Base-by-base conservation (phyloP, 441 rosid genomes). In the Manihot esculenta region DNA sequence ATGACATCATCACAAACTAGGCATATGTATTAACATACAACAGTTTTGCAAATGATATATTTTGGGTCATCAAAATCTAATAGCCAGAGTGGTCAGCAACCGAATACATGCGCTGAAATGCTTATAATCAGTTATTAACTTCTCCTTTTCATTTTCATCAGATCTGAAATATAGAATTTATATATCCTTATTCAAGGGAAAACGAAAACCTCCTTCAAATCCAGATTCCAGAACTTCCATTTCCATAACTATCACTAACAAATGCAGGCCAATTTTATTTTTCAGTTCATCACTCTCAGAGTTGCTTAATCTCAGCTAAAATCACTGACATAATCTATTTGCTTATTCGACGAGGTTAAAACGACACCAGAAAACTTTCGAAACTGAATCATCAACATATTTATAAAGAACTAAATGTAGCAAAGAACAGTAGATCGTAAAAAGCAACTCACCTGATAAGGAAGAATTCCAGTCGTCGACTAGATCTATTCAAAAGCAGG, bases 401-500 rank as follows among this genome's bases (percentile, higher is more conserved):
- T n/a, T 62, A 49, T 27, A 38, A 38, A 49, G 63, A 57, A 35
- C 47, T 48, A 65, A 49, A 18, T 21, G n/a, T 5, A 48, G 14
- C 4, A 35, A 53, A 35, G 49, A 64, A 8, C 30, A 18, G 17
- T 11, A 10, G 13, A 62, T n/a, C 42, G 14, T 14, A 33, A 48
- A n/a, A 5, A 50, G 74, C 14, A 24, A 49, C 66, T 65, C 20
- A 47, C 60, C 70, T 24, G 54, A 50, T 38, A 38, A 5, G 61
- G 10, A 13, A 2, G 63, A 68, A 21, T 35, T 51, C n/a, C 24
- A 49, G 38, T 2, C 20, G 8, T 50, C 17, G 38, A 14, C 59
- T 20, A 9, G 20, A 35, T 49, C 35, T 21, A 13, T 60, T 21
- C 44, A 2, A n/a, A 0, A 41, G 27, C 17, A 68, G 1, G 48